phyloP scores from a whole-genome alignment of 306 rosid genomes.

The Trifolium repens region DNA sequence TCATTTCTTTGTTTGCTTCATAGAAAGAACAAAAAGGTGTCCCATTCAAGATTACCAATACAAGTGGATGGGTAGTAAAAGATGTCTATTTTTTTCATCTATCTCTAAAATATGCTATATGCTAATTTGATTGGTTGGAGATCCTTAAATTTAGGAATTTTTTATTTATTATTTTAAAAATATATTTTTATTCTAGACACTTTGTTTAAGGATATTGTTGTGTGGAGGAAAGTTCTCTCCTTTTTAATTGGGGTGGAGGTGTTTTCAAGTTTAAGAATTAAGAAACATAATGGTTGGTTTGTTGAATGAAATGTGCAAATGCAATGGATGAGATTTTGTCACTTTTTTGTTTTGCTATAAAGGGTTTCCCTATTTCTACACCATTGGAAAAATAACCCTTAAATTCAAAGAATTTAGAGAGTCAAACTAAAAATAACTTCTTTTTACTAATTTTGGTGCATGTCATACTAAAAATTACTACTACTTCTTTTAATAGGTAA shows the following conservation, averaged over 20 bases:
- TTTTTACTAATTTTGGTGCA: slow-evolving; percentile 38
- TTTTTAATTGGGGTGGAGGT: slow-evolving; percentile 42
- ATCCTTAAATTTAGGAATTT: slow-evolving; percentile 46
- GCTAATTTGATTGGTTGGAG: slow-evolving; percentile 50
- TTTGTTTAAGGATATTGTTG: slow-evolving; percentile 44
- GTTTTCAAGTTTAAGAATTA: slow-evolving; percentile 45
- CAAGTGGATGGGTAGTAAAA: slow-evolving; percentile 40
- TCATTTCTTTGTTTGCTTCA: slow-evolving; percentile 22
- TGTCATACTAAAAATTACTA: slow-evolving; percentile 21
- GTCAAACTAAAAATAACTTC: slow-evolving; percentile 33
- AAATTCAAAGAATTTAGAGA: slow-evolving; percentile 32
- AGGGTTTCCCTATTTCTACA: slow-evolving; percentile 28
- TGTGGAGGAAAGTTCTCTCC: slow-evolving; percentile 43
- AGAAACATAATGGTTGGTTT: slow-evolving; percentile 44
- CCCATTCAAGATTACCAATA: slow-evolving; percentile 14
- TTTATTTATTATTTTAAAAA: not conserved
- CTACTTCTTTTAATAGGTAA: not conserved
- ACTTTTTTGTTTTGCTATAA: slow-evolving; percentile 31
- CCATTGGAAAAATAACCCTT: slow-evolving; percentile 33
- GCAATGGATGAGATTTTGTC: slow-evolving; percentile 49
- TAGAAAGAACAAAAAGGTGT: slow-evolving; percentile 35
- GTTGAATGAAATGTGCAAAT: slow-evolving; percentile 41
- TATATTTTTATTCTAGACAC: slow-evolving; percentile 28
- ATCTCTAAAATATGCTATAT: slow-evolving; percentile 23
- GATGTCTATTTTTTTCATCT: slow-evolving; percentile 36